Conservation (phyloP, 83 land plant species). For the Diphasiastrum complanatum region DNA sequence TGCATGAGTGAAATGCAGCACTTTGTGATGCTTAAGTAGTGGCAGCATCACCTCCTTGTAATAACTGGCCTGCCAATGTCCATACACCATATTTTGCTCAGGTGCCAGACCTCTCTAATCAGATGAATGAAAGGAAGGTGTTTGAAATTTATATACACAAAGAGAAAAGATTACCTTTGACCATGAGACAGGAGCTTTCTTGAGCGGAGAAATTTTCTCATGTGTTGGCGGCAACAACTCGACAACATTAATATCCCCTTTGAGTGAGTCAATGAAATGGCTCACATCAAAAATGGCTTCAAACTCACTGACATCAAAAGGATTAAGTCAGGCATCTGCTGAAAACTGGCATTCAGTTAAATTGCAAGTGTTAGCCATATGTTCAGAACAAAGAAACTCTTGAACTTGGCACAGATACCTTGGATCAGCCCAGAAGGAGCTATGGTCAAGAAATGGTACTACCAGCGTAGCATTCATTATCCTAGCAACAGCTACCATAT, state of each 20-base stretch:
- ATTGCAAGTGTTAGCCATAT: neutral
- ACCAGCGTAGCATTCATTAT: constrained; percentile 76
- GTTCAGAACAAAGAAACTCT: neutral
- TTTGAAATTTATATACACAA: neutral
- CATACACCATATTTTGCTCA: neutral
- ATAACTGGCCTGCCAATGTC: constrained; percentile 46
- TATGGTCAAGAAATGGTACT: constrained; percentile 71
- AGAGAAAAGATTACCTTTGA: constrained; percentile 47
- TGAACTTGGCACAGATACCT: constrained; percentile 33
- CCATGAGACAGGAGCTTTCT: constrained; percentile 74
- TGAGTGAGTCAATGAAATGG: constrained; percentile 58
- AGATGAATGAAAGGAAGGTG: neutral
- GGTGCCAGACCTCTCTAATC: neutral
- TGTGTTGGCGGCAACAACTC: constrained; percentile 45
- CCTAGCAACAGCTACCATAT: constrained; percentile 85
- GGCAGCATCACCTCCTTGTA: constrained; percentile 62
- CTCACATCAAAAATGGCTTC: constrained; percentile 67
- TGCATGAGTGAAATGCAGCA: constrained; percentile 65
- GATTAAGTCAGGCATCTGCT: neutral
- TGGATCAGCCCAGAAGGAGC: constrained; percentile 75
- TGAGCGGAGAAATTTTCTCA: constrained; percentile 40
- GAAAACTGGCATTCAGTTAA: neutral
- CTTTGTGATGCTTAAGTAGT: constrained; percentile 67
- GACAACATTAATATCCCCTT: constrained; percentile 58
- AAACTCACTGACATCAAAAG: constrained; percentile 47